These are phyloP conservation scores for Salix dunnii DNA, from an alignment of 345 rosid genomes.

Conservation along the genomic window DNA sequence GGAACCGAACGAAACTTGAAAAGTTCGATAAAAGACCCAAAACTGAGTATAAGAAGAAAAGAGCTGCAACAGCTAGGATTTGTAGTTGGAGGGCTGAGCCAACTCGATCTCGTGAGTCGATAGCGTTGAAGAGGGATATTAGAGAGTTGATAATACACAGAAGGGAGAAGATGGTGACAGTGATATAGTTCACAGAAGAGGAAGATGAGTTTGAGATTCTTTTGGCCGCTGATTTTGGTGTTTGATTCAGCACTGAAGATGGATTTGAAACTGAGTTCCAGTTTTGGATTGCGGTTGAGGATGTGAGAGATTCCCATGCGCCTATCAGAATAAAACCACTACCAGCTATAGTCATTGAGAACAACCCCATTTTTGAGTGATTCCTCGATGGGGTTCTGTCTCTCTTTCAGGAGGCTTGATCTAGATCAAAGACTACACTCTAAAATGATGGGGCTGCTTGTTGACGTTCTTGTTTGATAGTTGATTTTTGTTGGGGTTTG, in stretches of 20 bases:
- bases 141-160: slow-evolving; percentile 52
- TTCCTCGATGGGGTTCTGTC: no score
- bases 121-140: slow-evolving; percentile 51
- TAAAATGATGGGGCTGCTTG: no score
- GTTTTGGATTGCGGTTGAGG: not conserved
- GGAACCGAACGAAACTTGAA: slow-evolving; percentile 36
- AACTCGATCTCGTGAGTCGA: slow-evolving; percentile 48
- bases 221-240: slow-evolving; percentile 10
- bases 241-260: slow-evolving; percentile 35
- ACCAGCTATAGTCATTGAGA: slow-evolving; percentile 6
- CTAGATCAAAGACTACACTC: no score
- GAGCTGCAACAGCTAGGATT: slow-evolving; percentile 47
- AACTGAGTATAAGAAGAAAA: slow-evolving; percentile 61
- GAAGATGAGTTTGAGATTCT: slow-evolving; percentile 14
- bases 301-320: slow-evolving; percentile 9
- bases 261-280: not conserved
- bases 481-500: no score
- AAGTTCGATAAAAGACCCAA: slow-evolving; percentile 37
- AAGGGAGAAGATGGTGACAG: slow-evolving; percentile 42
- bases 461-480: no score
- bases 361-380: slow-evolving; percentile 8
- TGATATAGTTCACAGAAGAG: slow-evolving; percentile 19
- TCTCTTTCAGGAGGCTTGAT: no score
- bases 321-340: slow-evolving; percentile 15
- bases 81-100: slow-evolving; percentile 72